Evolutionary conservation across 108 stramenopile species (phyloP).

Genomic region (Schizochytrium sp.): DNA sequence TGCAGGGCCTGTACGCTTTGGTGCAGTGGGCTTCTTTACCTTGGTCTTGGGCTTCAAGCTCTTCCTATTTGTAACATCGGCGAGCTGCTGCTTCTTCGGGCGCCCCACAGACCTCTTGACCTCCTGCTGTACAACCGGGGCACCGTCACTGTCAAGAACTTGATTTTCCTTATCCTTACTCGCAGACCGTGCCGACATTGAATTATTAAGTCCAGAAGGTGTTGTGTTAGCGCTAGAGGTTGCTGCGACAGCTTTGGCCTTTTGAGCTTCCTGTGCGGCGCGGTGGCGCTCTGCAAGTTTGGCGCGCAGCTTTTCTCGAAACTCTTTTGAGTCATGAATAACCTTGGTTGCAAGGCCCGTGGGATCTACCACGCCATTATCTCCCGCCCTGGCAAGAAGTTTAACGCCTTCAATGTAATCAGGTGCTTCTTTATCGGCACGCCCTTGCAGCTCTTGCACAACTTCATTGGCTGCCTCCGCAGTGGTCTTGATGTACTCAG

Average conservation of each 20-base stretch:
- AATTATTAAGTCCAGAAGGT: neutral
- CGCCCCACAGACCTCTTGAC: neutral
- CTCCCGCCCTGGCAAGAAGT: constrained; percentile 4
- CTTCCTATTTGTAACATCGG: constrained; percentile 20
- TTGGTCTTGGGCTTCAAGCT: neutral
- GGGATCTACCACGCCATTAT: constrained; percentile 57
- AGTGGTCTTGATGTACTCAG: constrained; percentile 31
- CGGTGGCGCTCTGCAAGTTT: constrained; percentile 47
- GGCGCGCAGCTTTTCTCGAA: constrained; percentile 36
- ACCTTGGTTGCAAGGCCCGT: constrained; percentile 43
- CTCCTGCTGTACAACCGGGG: neutral
- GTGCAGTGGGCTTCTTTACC: neutral
- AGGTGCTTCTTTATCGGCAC: constrained; percentile 1
- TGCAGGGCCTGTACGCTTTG: constrained; percentile 20
- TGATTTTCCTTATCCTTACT: constrained; percentile 33
- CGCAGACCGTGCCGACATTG: neutral
- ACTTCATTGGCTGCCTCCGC: constrained; percentile 54
- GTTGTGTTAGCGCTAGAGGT: neutral
- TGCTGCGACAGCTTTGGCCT: neutral
- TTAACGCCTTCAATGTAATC: constrained; percentile 54
- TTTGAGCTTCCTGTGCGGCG: constrained; percentile 32
- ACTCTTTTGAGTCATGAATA: constrained; percentile 37
- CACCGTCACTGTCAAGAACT: neutral
- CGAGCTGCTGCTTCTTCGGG: neutral
- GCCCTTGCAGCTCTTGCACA: neutral